Evolutionary conservation across 106 monocot genomes (phyloP).

Genomic region (Phalaenopsis equestris): DNA sequence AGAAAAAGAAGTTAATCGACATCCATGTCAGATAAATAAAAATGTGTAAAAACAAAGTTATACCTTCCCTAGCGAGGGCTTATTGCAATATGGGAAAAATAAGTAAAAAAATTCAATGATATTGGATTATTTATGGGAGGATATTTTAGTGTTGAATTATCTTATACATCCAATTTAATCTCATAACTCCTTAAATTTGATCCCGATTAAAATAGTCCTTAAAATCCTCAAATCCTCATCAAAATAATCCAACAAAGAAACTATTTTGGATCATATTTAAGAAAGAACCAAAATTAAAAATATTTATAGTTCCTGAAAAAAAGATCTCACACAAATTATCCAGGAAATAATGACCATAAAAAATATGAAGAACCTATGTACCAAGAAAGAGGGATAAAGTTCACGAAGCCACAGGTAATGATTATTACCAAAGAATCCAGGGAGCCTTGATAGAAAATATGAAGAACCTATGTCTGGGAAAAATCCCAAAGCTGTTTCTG

Average conservation of each 20-base stretch:
- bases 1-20: not conserved
- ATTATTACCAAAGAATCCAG: constrained; percentile 70
- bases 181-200: too few relatives aligned
- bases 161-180: too few relatives aligned
- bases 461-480: constrained; percentile 95
- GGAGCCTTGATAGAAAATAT: constrained; percentile 77
- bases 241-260: too few relatives aligned
- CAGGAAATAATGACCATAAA: not conserved
- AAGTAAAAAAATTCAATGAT: not conserved
- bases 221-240: too few relatives aligned
- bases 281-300: too few relatives aligned
- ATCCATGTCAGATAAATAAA: too few relatives aligned
- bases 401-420: not conserved
- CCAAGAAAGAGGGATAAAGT: not conserved
- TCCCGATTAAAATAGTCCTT: too few relatives aligned
- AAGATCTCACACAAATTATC: too few relatives aligned
- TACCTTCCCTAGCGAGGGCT: not conserved
- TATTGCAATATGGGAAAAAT: not conserved
- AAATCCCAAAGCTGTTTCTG: constrained; percentile 83
- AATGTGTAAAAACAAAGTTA: not conserved
- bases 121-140: too few relatives aligned
- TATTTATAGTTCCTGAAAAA: too few relatives aligned
- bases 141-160: too few relatives aligned
- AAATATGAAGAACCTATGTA: not conserved
- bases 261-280: too few relatives aligned